Base-by-base conservation (phyloP, 331 rosid species). In the Dryas integrifolia region DNA sequence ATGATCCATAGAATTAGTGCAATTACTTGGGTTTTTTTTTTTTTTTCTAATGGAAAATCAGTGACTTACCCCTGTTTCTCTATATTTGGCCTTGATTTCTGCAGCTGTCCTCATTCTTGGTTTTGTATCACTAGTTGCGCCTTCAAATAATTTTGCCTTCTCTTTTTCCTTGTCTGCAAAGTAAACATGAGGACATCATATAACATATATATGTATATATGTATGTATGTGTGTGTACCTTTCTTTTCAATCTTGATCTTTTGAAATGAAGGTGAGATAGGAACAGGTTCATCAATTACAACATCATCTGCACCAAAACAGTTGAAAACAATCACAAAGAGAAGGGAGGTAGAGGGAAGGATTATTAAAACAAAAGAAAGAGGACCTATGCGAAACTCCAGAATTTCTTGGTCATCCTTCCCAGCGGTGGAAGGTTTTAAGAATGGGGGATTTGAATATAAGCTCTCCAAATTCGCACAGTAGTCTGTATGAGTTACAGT, bases 71-170 rank as follows among this genome's bases (percentile, higher is more conserved):
- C 81, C 97, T 0, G 78, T 67, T 60, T 87, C 88, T 82, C 90
- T 83, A 81, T 93, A 93, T 83, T 90, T 93, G 46, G 97, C 98
- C 85, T 83, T 92, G 60, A 92, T 81, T 87, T 92, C 98, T 40
- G 88, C 98, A 12, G 96, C 81, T 40, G 93, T 92, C 77, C 97
- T 88, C 66, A 41, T 67, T 76, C 56, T 90, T 52, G 97, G 96
- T 56, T 86, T 72, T 38, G 84, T 58, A 72, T 80, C 80, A 30
- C 78, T 72, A 63, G 84, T 50, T 57, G 76, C 75, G n/a, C 82
- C 90, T 75, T 81, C 93, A 72, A 90, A 40, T 79, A 90, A 70
- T 82, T 77, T 93, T 61, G 82, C 69, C 72, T 77, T 81, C 79
- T 90, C 94, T 14, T 86, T 82, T 77, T 47, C 89, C 75, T 86